Percentiles rank a stretch among this genome's conserved stretches.
Evolutionary conservation across 208 protist species (phyloP).

Genomic region (Leishmania tarentolae): DNA sequence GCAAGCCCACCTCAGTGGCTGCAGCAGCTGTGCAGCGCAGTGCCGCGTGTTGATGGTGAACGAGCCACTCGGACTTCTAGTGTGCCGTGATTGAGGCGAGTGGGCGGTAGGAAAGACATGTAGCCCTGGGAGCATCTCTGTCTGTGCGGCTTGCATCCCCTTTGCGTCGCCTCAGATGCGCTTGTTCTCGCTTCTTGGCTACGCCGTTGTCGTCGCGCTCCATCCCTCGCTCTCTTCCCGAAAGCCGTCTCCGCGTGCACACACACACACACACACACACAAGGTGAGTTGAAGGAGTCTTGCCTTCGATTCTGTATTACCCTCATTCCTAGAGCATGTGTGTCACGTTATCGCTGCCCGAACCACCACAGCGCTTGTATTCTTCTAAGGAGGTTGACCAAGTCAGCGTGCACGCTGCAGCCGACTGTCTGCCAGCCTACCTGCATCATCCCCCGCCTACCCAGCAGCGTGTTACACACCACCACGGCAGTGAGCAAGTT

Average conservation of each 20-base stretch:
- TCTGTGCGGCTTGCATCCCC: not conserved
- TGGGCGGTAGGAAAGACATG: not conserved
- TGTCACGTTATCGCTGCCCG: not conserved
- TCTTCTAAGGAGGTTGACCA: too few species aligned
- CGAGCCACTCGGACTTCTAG: not conserved
- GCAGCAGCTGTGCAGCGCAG: constrained; percentile 12
- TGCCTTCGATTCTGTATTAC: not conserved
- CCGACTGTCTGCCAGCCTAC: not conserved
- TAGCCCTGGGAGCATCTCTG: not conserved
- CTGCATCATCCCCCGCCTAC: not conserved
- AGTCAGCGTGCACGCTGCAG: not conserved
- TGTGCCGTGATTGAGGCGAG: not conserved
- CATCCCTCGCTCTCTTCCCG: not conserved
- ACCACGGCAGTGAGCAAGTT: not conserved
- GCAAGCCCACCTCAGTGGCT: constrained; percentile 14
- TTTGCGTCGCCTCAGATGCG: not conserved
- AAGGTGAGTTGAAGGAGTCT: not conserved
- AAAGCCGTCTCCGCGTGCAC: not conserved
- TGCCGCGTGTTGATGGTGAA: not conserved
- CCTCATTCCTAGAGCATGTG: not conserved
- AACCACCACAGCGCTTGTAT: not conserved
- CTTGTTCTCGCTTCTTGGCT: not conserved
- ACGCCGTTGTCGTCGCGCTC: not conserved
- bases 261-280: not conserved
- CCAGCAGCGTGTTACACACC: too few species aligned